Evolutionary conservation across 495 filamentous ascomycete genomes (phyloP).

Genomic region (Aspergillus homomorphus): DNA sequence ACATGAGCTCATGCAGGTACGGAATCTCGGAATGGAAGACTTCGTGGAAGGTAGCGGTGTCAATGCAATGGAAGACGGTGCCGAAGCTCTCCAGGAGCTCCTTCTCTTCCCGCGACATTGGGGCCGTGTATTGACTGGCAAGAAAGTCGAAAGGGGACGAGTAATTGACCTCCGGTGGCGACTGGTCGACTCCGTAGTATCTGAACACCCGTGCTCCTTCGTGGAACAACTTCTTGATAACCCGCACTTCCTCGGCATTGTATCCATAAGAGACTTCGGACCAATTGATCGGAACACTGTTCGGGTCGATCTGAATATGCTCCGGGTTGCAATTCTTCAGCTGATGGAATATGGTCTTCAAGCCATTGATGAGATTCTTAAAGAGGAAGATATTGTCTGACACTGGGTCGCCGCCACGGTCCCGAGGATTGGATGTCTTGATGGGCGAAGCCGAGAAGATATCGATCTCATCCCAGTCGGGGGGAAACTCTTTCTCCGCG

Average conservation of each 20-base stretch:
- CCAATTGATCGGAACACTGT: constrained; percentile 85
- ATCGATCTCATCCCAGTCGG: constrained; percentile 96
- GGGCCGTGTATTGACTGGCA: constrained; percentile 87
- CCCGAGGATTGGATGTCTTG: constrained; percentile 88
- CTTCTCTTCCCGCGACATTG: constrained; percentile 92
- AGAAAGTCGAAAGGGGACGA: constrained; percentile 83
- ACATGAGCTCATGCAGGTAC: constrained; percentile 94
- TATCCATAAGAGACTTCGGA: constrained; percentile 94
- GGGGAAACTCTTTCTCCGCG: constrained; percentile 72
- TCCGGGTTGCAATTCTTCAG: constrained; percentile 85
- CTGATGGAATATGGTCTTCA: constrained; percentile 96
- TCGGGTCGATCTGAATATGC: constrained; percentile 61
- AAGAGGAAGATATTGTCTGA: constrained; percentile 98
- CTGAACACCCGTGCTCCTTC: constrained; percentile 94
- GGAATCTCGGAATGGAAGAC: constrained; percentile 98
- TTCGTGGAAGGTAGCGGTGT: constrained; percentile 97
- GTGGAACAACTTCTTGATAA: constrained; percentile 95
- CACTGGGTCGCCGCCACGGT: constrained; percentile 88
- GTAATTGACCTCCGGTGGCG: constrained; percentile 68
- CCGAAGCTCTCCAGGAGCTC: constrained; percentile 97
- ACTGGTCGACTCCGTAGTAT: constrained; percentile 89
- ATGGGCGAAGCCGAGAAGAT: constrained; percentile 96
- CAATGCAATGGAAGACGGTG: constrained; percentile 97
- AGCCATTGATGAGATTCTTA: constrained; percentile 94
- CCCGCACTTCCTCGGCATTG: constrained; percentile 92